Conservation (phyloP, 345 rosid genomes). For the Moringa oleifera region DNA sequence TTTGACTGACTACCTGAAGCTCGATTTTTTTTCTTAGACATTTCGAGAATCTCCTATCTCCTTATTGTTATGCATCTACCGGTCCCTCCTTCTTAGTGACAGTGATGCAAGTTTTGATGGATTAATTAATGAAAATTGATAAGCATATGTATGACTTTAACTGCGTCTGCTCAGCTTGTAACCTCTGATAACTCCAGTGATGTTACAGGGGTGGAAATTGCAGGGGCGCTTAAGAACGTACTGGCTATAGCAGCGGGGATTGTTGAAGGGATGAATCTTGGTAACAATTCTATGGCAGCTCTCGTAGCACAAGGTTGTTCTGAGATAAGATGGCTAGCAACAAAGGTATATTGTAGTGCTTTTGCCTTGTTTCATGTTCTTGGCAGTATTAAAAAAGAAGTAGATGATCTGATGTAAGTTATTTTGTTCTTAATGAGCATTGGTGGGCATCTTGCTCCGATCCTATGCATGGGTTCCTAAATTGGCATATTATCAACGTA, state of each 20-base stretch:
- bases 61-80: no score
- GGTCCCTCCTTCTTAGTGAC: no score
- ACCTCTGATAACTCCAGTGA: constrained; percentile 86
- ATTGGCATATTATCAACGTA: no score
- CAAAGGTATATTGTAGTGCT: constrained; percentile 51
- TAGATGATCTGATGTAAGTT: no score
- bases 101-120: constrained; percentile 2
- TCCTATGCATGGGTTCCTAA: no score
- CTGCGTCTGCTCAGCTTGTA: constrained; percentile 48
- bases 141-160: constrained; percentile 6
- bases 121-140: constrained; percentile 2
- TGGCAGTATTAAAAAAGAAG: not conserved
- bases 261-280: constrained; percentile 90
- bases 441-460: no score
- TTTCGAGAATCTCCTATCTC: no score
- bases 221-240: constrained; percentile 93
- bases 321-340: constrained; percentile 92
- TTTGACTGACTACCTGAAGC: not conserved
- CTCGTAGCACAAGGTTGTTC: constrained; percentile 94
- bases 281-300: constrained; percentile 98
- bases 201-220: constrained; percentile 95
- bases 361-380: not conserved
- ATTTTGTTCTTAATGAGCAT: no score
- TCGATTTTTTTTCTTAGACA: not conserved
- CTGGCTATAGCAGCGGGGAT: constrained; percentile 95